phyloP scores from a whole-genome alignment of 805 yeast genomes.

The Barnettozyma sucrosica region DNA sequence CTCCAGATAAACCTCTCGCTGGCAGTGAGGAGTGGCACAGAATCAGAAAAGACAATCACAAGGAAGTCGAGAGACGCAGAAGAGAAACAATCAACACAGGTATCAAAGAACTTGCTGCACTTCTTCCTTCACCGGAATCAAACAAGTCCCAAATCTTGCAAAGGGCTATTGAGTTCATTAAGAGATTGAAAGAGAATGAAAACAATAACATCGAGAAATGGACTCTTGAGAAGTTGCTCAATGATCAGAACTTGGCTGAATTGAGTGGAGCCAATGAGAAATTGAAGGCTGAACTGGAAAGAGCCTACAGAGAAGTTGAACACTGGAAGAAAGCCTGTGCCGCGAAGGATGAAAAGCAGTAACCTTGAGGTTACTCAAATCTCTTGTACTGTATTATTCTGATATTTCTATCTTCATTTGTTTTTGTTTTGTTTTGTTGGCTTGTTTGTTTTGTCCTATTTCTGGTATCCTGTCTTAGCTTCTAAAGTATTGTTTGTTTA shows the following conservation, averaged over 20 bases:
- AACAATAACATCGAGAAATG: conserved; percentile 87
- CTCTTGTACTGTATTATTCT: not conserved
- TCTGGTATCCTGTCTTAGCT: not conserved
- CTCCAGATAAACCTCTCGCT: conserved; percentile 45
- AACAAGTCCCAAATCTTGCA: conserved; percentile 88
- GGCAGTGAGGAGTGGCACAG: conserved; percentile 84
- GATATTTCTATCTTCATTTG: not conserved
- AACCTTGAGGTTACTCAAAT: not conserved
- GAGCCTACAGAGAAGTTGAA: conserved; percentile 89
- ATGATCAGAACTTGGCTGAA: conserved; percentile 88
- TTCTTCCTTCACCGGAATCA: conserved; percentile 78
- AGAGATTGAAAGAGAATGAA: conserved; percentile 85
- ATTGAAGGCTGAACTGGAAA: conserved; percentile 79
- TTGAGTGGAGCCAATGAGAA: conserved; percentile 81
- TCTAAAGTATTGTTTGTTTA: not conserved
- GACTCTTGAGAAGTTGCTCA: conserved; percentile 86
- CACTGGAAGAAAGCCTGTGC: conserved; percentile 53
- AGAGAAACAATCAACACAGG: conserved; percentile 85
- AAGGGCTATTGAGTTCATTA: conserved; percentile 86
- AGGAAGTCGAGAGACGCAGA: conserved; percentile 91
- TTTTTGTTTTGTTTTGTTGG: not conserved
- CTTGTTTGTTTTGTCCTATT: not conserved
- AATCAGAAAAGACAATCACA: conserved; percentile 83
- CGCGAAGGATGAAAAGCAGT: conserved; percentile 1
- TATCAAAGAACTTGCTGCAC: conserved; percentile 69